Base-by-base conservation (phyloP, 495 filamentous ascomycete genomes). In the Penicillium canescens region DNA sequence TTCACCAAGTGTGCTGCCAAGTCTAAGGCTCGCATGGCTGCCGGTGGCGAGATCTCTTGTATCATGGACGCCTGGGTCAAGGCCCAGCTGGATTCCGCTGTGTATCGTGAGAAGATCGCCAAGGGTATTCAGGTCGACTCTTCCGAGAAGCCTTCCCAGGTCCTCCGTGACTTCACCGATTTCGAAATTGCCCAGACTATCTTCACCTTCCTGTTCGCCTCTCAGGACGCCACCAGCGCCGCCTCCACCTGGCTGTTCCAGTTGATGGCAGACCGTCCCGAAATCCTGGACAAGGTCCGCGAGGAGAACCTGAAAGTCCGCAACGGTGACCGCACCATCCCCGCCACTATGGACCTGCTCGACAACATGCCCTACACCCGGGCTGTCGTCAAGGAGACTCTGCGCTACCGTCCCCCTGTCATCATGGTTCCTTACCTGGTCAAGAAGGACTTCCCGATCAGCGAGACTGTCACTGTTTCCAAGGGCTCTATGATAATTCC, bases 141-240 rank as follows among this genome's bases (percentile, higher is more conserved):
- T 11, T 70, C 84, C 3, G 86, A 89, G 72, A 96, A 96, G 82
- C 92, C 92, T 28, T 71, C 83, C 9, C 86, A 85, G 67, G 70
- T 96, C 18, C 81, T 98, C 42, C 87, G 92, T 61, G 82, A 88
- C 33, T 98, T 98, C 73, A 85, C 83, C 71, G 88, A 98, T 63
- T 90, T 85, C 55, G 94, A 98, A 71, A 96, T 98, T 66, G 79
- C 91, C 49, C 90, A 94, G 79, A 98, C 95, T 9, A 61, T 98
- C 56, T 96, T 98, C 77, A 97, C 94, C 50, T 97, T 98, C 82
- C 80, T 98, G 46, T 98, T 98, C 74, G 94, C 95, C 43, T 96
- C 91, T 31, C 94, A 98, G 74, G 94, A 98, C 70, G 94, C 94
- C 48, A 96, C 94, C 50, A 92, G 88, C 70, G 92, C 89, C 53